Base-by-base conservation (phyloP, 352 stramenopile species). In the Phytophthora sp. region DNA sequence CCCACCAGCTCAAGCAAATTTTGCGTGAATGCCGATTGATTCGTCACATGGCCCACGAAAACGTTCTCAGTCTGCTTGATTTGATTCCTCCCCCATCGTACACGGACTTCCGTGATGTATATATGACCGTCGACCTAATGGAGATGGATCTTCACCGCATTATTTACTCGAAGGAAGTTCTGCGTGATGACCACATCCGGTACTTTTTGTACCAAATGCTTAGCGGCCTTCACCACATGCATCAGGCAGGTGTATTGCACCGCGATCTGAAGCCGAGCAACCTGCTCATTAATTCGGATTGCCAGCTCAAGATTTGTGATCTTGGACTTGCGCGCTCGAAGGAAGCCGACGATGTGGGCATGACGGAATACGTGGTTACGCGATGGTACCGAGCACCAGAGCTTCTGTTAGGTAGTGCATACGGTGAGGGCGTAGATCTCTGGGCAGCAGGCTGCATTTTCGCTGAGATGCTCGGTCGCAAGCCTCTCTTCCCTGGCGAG, bases 271-370 rank as follows among this genome's bases (percentile, higher is more conserved):
- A 96, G 66, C 88, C 88, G 0, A 94, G 87, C 55, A 96, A 96
- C 34, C 43, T 96, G 63, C 86, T 96, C 31, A 91, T 95, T 57
- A 96, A 96, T 63, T 95, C 86, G 15, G 97, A 99, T 64, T 99
- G 96, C 49, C 82, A 98, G 66, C 82, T 99, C 34, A 98, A 98
- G 73, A 97, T 99, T 62, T 98, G 96, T 74, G 96, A 99, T 63
- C 91, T 99, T 38, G 96, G 96, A 18, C 79, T 98, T 9, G 94
- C 95, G 30, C 89, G 96, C 12, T 92, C 86, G 0, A 93, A 87
- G 57, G 87, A 96, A 60, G 75, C 82, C 0, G 85, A 96, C 24
- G 87, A 96, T 44, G 74, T 92, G 6, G 94, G 96, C 23, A 95
- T 99, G 80, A 96, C 89, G 4, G 88, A 97, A 58, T 96, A 97